Conservation (phyloP, 129 eudicot genomes). For the Centrapalus pauciflorus region DNA sequence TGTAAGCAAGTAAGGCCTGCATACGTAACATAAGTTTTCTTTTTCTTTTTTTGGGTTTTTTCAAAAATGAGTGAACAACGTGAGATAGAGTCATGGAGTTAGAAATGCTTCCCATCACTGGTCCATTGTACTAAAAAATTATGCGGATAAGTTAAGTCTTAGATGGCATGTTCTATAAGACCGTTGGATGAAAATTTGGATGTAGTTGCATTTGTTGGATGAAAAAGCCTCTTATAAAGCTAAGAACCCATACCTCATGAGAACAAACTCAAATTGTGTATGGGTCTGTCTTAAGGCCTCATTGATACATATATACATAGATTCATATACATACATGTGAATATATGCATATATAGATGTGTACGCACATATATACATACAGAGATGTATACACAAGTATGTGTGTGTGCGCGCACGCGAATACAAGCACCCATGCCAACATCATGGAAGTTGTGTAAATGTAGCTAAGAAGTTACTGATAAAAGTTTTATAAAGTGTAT, state of each 20-base stretch:
- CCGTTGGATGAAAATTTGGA: not conserved
- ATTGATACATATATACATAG: not conserved
- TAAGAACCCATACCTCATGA: not conserved
- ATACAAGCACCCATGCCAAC: not conserved
- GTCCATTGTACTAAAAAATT: too few relatives aligned
- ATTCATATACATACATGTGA: not conserved
- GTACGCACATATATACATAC: not conserved
- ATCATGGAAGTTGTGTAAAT: not conserved
- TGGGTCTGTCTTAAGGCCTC: not conserved
- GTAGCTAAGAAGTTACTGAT: not conserved
- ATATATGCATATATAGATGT: not conserved
- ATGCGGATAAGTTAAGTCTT: not conserved
- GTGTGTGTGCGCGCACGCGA: not conserved
- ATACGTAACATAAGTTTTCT: too few relatives aligned
- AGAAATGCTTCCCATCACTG: too few relatives aligned
- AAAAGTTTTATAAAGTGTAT: not conserved
- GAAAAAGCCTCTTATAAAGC: not conserved
- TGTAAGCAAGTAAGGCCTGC: too few relatives aligned
- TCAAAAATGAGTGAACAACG: too few relatives aligned
- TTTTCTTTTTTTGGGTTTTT: too few relatives aligned
- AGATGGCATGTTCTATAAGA: not conserved
- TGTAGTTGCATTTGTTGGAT: too few relatives aligned
- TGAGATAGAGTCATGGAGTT: too few relatives aligned
- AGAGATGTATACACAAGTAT: not conserved
- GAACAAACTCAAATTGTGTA: not conserved